A percentile compares a stretch with the other conserved stretches of the same genome.
phyloP scores from a whole-genome alignment of 495 filamentous ascomycete genomes.

The Filosporella fistucella region DNA sequence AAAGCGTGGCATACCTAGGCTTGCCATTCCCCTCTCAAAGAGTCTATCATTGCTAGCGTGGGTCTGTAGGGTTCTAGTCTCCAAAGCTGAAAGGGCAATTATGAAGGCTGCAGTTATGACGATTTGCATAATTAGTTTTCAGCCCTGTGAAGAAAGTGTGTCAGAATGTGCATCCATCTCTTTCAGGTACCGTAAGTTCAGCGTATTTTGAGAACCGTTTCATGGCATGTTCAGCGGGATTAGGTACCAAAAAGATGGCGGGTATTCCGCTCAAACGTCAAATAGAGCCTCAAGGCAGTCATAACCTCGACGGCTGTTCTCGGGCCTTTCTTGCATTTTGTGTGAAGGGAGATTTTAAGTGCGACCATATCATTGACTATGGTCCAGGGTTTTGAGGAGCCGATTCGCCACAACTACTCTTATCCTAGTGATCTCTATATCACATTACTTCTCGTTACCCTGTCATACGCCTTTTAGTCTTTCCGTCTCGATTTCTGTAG shows the following conservation, averaged over 20 bases:
- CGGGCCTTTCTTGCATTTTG: conserved; percentile 2
- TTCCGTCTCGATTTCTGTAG: neutral
- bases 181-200: neutral
- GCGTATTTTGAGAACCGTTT: neutral
- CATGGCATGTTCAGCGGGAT: no score
- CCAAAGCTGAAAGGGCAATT: no score
- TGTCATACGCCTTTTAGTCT: conserved; percentile 7
- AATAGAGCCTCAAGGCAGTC: conserved; percentile 19
- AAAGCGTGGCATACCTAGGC: no score
- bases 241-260: no score
- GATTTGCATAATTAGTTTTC: neutral
- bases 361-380: conserved; percentile 5
- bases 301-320: neutral
- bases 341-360: conserved; percentile 1
- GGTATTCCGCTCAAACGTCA: no score
- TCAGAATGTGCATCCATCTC: neutral
- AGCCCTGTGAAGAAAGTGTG: neutral
- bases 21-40: no score
- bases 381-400: conserved; percentile 10
- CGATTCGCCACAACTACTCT: conserved; percentile 19
- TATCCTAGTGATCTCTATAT: conserved; percentile 14
- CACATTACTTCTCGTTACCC: conserved; percentile 9
- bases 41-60: no score
- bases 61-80: no score
- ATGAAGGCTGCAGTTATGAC: neutral